phyloP scores from a whole-genome alignment of 2,329 filamentous ascomycete genomes.

The Orbilia ellipsospora region DNA sequence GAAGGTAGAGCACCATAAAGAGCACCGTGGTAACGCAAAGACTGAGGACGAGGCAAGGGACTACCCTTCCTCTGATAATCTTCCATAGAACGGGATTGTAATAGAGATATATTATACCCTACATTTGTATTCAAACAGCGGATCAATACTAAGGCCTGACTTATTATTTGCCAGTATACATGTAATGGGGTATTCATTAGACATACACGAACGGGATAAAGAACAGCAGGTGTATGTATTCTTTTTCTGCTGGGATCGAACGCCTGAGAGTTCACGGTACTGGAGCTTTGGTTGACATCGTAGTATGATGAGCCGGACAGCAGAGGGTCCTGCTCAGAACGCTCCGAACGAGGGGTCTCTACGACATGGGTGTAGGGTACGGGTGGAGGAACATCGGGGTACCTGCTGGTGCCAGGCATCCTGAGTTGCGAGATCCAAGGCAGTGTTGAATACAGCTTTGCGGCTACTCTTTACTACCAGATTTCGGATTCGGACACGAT shows the following conservation, averaged over 20 bases:
- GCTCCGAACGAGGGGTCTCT: constrained; percentile 33
- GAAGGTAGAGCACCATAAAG: constrained; percentile 87
- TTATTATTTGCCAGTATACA: no score
- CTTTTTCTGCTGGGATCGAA: constrained; percentile 53
- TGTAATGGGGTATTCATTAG: not conserved
- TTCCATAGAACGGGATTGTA: constrained; percentile 51
- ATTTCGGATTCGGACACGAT: not conserved
- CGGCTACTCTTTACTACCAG: not conserved
- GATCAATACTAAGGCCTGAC: not conserved
- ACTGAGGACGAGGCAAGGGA: constrained; percentile 85
- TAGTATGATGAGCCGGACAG: constrained; percentile 35
- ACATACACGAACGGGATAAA: constrained; percentile 52
- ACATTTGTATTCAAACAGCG: not conserved
- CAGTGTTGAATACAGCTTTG: constrained; percentile 32
- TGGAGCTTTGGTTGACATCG: constrained; percentile 54
- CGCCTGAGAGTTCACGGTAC: constrained; percentile 45
- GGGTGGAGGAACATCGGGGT: constrained; percentile 40
- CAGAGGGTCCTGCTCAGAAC: constrained; percentile 28
- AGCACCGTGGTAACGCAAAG: constrained; percentile 83
- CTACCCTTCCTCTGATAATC: constrained; percentile 63
- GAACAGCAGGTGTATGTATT: constrained; percentile 49
- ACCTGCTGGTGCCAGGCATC: constrained; percentile 54
- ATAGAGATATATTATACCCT: constrained; percentile 55
- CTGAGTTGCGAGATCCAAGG: constrained; percentile 24
- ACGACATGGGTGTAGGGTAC: constrained; percentile 52